These are phyloP conservation scores for Solanum stenotomum DNA, from an alignment of 257 asterid genomes.

Conservation along the genomic window DNA sequence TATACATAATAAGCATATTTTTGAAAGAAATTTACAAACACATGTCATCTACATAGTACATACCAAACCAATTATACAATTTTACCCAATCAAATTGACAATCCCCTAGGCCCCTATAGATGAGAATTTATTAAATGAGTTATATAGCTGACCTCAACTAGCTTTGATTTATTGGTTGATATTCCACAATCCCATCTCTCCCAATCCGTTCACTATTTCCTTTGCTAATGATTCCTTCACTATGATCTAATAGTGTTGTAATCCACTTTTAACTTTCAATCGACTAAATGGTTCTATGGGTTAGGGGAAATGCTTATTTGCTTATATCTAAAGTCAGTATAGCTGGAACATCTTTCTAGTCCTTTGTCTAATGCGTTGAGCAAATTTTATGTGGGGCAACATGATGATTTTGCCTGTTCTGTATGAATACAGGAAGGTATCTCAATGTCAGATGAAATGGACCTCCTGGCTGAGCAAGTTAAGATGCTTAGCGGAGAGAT, in stretches of 20 bases:
- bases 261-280: neutral
- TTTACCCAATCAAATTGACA: neutral
- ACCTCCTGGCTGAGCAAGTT: slow-evolving; percentile 92
- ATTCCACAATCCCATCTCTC: neutral
- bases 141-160: neutral
- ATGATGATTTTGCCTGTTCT: neutral
- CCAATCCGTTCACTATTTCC: neutral
- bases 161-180: neutral
- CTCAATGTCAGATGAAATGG: slow-evolving; percentile 80
- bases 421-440: slow-evolving; percentile 55
- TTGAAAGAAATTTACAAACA: neutral
- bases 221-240: neutral
- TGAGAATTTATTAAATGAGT: neutral
- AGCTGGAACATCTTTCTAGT: neutral
- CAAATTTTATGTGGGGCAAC: neutral
- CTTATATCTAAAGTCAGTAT: neutral
- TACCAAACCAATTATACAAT: neutral
- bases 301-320: neutral
- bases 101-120: neutral
- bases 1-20: neutral
- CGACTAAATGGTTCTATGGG: neutral
- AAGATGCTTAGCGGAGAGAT: slow-evolving; percentile 99
- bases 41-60: neutral
- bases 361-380: neutral
- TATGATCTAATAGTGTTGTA: neutral